phyloP scores from a whole-genome alignment of 495 filamentous ascomycete genomes.

The Hypoxylon perforatum region DNA sequence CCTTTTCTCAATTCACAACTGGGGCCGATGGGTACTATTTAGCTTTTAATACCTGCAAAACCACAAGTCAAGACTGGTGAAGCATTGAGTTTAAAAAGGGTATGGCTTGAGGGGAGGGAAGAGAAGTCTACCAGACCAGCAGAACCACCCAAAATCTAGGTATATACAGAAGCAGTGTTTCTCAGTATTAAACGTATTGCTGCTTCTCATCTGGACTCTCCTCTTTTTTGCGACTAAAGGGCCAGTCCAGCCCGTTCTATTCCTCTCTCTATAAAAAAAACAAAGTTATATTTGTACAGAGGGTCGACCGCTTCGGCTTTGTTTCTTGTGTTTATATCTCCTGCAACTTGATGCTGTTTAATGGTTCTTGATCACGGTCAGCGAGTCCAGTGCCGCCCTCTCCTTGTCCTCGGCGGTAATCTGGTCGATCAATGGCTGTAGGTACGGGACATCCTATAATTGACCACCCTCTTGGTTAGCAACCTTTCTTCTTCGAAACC shows the following conservation, averaged over 20 bases:
- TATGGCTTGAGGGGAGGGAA: conserved; percentile 8
- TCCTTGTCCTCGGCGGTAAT: conserved; percentile 86
- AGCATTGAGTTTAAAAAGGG: not conserved
- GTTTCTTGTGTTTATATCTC: no score
- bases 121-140: not conserved
- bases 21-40: no score
- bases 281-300: conserved; percentile 37
- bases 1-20: not conserved
- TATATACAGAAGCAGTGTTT: conserved; percentile 25
- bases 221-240: conserved; percentile 18
- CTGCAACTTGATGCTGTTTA: conserved; percentile 45
- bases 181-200: conserved; percentile 5
- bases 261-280: conserved; percentile 31
- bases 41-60: not conserved
- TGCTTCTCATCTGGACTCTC: conserved; percentile 16
- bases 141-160: conserved; percentile 10
- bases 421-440: conserved; percentile 82
- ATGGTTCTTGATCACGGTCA: conserved; percentile 71
- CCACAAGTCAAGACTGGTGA: not conserved
- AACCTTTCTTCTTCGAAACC: not conserved
- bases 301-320: conserved; percentile 6
- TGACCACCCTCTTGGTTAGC: conserved; percentile 35
- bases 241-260: conserved; percentile 28
- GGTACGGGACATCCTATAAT: conserved; percentile 77
- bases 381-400: conserved; percentile 81